Base-by-base conservation (phyloP, 2,329 filamentous ascomycete genomes). In the Echinosphaeria canescens region DNA sequence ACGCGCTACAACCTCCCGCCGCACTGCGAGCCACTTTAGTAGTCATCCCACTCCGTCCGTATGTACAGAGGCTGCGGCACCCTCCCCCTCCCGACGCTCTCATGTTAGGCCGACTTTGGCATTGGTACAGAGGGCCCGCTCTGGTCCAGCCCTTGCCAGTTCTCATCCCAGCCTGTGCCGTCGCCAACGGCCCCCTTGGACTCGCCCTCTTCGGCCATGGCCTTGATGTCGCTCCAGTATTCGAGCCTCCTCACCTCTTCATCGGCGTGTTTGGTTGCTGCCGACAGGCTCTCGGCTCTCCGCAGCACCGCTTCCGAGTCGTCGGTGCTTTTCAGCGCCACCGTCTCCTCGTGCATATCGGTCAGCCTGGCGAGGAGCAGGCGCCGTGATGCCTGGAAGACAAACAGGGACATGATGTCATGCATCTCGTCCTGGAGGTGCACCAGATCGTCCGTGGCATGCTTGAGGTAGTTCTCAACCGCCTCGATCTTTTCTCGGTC, bases 401-500 rank as follows among this genome's bases (percentile, higher is more conserved):
- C 59, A 40, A 95, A 79, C 30, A 76, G 58, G 1, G 68, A 59
- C 81, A 92, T 84, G 36, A 92, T 76, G 24, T 81, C 69, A 29
- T 79, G 74, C 60, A 92, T 85, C 43, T 72, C 59, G 29, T 75
- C 61, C 32, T 75, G 61, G 13, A 98, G 54, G 33, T 81, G 75
- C 28, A 61, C 59, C 15, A 95, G 53, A 37, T 93, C 81, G 14
- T 76, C 69, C 5, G 66, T 67, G 13, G 68, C 78, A 28, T 88
- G 60, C 23, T 70, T 55, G n/a, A 93, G 56, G 42, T 92, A 98
- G 33, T 66, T 76, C 38, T 75, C 70, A 13, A 93, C 62, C 0
- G 75, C 73, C 33, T 85, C 74, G 31, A 90, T 69, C 53, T 88
- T 95, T 51, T 95, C 85, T 18, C 88, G 67, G 43, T 98, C 88